Evolutionary conservation across 2,329 filamentous ascomycete genomes (phyloP).

Genomic region (Xylariaceae sp.): DNA sequence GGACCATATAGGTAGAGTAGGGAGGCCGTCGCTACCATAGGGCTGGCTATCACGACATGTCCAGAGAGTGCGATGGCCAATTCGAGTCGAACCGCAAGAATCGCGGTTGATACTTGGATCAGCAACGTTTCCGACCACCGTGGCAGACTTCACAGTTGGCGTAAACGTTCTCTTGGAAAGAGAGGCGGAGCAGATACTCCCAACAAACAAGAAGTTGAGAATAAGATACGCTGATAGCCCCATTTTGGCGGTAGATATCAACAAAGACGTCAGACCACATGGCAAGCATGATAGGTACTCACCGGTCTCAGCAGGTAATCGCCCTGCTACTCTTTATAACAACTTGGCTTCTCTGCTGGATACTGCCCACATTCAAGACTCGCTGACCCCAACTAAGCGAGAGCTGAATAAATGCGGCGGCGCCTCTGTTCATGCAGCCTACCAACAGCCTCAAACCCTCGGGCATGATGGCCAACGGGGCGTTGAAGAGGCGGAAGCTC

Average conservation of each 20-base stretch:
- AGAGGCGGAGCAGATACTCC: conserved; percentile 2
- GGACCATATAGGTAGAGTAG: conserved; percentile 20
- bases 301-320: too few relatives aligned
- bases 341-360: too few relatives aligned
- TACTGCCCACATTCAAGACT: too few relatives aligned
- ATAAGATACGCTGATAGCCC: conserved; percentile 4
- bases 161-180: conserved; percentile 10
- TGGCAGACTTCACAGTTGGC: conserved; percentile 21
- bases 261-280: background rate
- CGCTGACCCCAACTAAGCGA: too few relatives aligned
- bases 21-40: conserved; percentile 20
- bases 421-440: too few relatives aligned
- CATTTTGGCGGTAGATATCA: conserved; percentile 10
- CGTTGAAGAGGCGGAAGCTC: too few relatives aligned
- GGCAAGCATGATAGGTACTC: too few relatives aligned
- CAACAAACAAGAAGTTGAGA: conserved; percentile 8
- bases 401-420: too few relatives aligned
- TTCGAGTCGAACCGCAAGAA: conserved; percentile 19
- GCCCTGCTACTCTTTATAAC: too few relatives aligned
- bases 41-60: conserved; percentile 22
- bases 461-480: too few relatives aligned
- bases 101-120: conserved; percentile 23
- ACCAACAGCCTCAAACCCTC: too few relatives aligned
- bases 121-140: conserved; percentile 27
- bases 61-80: conserved; percentile 19